Evolutionary conservation across 2,329 filamentous ascomycete genomes (phyloP).

Genomic region (Neoscytalidium dimidiatum): DNA sequence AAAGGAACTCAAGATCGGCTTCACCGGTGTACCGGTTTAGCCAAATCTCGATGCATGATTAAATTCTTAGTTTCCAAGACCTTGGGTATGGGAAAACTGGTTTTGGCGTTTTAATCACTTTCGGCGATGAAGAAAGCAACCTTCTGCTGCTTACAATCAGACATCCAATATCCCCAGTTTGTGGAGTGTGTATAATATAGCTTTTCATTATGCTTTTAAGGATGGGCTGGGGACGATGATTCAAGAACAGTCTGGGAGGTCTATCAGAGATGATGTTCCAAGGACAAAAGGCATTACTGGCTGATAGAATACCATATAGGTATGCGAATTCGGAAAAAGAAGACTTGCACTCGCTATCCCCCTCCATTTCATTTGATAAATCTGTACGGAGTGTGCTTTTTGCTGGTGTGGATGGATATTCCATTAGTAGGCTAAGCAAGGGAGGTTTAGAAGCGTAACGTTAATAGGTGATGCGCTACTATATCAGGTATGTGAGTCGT

Average conservation of each 20-base stretch:
- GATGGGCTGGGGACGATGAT: neutral
- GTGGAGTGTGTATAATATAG: neutral
- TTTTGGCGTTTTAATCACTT: neutral
- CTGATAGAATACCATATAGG: neutral
- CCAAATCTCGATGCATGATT: neutral
- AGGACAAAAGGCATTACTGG: neutral
- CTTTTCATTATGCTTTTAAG: neutral
- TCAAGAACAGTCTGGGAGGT: neutral
- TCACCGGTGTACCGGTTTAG: slow-evolving; percentile 52
- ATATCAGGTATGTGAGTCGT: too few relatives aligned
- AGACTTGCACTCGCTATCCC: neutral
- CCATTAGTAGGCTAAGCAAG: neutral
- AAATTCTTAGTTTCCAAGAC: neutral
- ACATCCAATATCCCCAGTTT: neutral
- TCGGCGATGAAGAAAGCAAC: neutral
- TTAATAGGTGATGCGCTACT: too few relatives aligned
- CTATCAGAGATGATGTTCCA: neutral
- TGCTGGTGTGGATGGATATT: neutral
- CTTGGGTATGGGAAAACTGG: neutral
- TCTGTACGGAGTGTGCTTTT: neutral
- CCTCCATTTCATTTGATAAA: neutral
- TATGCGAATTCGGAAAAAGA: neutral
- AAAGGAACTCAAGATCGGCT: slow-evolving; percentile 49
- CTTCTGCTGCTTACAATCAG: slow-evolving; percentile 1
- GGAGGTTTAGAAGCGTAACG: neutral